Conservation (phyloP, 805 yeast genomes). For the Vanderwaltozyma verrucispora region DNA sequence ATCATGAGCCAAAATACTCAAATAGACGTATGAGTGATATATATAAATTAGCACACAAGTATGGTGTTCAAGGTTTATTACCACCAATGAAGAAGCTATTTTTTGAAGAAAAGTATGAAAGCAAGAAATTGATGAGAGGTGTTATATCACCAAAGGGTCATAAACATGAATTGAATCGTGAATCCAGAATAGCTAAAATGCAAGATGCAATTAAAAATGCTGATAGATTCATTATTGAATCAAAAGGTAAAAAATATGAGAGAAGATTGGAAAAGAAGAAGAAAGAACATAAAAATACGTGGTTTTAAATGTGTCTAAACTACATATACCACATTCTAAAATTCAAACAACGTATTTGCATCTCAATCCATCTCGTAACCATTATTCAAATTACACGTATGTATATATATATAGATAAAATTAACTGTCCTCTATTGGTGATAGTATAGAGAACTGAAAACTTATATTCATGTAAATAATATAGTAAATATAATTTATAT, state of each 20-base stretch:
- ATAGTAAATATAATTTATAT: too few relatives aligned
- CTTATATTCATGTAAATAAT: too few relatives aligned
- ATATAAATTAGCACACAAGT: slow-evolving; percentile 70
- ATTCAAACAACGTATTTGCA: too few relatives aligned
- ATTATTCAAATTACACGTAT: too few relatives aligned
- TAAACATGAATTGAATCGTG: slow-evolving; percentile 63
- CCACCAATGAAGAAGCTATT: slow-evolving; percentile 54
- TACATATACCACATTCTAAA: too few relatives aligned
- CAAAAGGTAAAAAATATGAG: slow-evolving; percentile 45
- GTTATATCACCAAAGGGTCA: slow-evolving; percentile 69
- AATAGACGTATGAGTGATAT: slow-evolving; percentile 74
- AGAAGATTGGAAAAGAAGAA: slow-evolving; percentile 36
- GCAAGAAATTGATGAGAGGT: slow-evolving; percentile 66
- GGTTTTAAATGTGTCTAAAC: not conserved
- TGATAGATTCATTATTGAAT: slow-evolving; percentile 57
- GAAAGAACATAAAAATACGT: slow-evolving; percentile 6
- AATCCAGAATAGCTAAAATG: slow-evolving; percentile 49
- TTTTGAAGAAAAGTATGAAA: slow-evolving; percentile 65
- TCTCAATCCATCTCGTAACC: too few relatives aligned
- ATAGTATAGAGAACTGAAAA: too few relatives aligned
- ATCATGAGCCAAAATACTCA: slow-evolving; percentile 71
- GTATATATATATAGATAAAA: too few relatives aligned
- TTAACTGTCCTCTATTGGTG: too few relatives aligned
- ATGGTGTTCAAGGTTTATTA: slow-evolving; percentile 68
- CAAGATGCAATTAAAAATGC: slow-evolving; percentile 54